phyloP scores from a whole-genome alignment of 2,329 filamentous ascomycete genomes.

The Mollisiaceae sp. region DNA sequence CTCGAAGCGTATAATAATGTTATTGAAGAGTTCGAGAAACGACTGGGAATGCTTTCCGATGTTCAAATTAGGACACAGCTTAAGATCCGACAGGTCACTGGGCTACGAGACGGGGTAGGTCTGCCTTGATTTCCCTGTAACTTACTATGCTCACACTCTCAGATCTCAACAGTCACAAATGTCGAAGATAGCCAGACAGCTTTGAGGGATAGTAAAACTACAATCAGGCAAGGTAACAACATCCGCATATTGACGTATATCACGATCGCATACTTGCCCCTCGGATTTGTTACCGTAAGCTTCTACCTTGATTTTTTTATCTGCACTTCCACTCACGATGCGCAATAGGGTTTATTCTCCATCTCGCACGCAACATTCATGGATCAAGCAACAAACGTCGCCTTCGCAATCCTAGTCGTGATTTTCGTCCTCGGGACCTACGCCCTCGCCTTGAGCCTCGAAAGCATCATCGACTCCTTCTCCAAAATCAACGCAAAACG shows the following conservation, averaged over 20 bases:
- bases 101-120: conserved; percentile 31
- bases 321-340: background rate
- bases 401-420: conserved; percentile 24
- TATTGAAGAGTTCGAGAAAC: conserved; percentile 33
- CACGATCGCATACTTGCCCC: conserved; percentile 64
- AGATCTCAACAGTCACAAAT: conserved; percentile 33
- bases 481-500: conserved; percentile 8
- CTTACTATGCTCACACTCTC: background rate
- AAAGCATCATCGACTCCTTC: conserved; percentile 25
- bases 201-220: conserved; percentile 61
- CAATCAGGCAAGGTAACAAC: conserved; percentile 66
- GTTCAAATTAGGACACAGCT: conserved; percentile 29
- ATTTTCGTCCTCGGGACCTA: conserved; percentile 30
- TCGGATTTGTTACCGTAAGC: conserved; percentile 59
- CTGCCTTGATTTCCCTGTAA: background rate
- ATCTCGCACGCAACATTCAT: conserved; percentile 24
- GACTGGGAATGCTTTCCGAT: conserved; percentile 27
- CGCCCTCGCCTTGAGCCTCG: conserved; percentile 28
- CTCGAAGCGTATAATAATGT: conserved; percentile 29
- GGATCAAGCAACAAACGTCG: conserved; percentile 19
- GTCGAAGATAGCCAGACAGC: conserved; percentile 30
- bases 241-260: conserved; percentile 63
- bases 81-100: conserved; percentile 30
- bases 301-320: background rate
- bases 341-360: conserved; percentile 24